A percentile compares a stretch with the other conserved stretches of the same genome.
Evolutionary conservation across 805 yeast genomes (phyloP).

Genomic region (Sungouiozyma intestinalis): DNA sequence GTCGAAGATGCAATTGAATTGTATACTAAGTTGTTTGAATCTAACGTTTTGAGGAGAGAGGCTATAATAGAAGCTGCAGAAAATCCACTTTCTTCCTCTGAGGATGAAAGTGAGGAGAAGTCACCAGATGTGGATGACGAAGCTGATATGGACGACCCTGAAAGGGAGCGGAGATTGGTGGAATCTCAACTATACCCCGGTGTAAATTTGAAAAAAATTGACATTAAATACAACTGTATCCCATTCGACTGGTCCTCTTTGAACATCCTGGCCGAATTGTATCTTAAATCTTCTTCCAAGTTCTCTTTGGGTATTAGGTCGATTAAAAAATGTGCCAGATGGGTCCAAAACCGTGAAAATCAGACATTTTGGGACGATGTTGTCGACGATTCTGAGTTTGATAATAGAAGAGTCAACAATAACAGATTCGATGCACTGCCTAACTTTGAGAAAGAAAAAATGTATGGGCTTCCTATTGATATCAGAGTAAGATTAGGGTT

Average conservation of each 20-base stretch:
- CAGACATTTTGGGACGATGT: slow-evolving; percentile 37
- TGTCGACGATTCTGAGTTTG: slow-evolving; percentile 74
- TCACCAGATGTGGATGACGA: slow-evolving; percentile 9
- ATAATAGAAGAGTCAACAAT: slow-evolving; percentile 49
- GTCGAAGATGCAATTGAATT: slow-evolving; percentile 64
- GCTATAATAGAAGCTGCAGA: slow-evolving; percentile 24
- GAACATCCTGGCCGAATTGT: slow-evolving; percentile 73
- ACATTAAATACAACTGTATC: slow-evolving; percentile 31
- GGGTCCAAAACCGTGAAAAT: slow-evolving; percentile 64
- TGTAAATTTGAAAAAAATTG: slow-evolving; percentile 23
- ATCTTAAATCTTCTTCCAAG: slow-evolving; percentile 44
- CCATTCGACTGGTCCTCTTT: slow-evolving; percentile 81
- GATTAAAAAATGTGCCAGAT: slow-evolving; percentile 64
- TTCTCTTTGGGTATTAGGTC: slow-evolving; percentile 53
- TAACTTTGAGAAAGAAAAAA: slow-evolving; percentile 29
- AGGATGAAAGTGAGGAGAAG: slow-evolving; percentile 19
- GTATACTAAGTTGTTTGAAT: slow-evolving; percentile 53
- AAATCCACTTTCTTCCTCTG: slow-evolving; percentile 25
- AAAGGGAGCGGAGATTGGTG: slow-evolving; percentile 14
- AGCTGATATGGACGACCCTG: slow-evolving; percentile 9
- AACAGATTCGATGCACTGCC: slow-evolving; percentile 34
- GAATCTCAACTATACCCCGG: slow-evolving; percentile 22
- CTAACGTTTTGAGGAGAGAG: slow-evolving; percentile 39
- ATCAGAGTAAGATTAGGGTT: slow-evolving; percentile 73
- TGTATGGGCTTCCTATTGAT: slow-evolving; percentile 65